phyloP scores from a whole-genome alignment of 2,329 filamentous ascomycete genomes.

The Trichophyton benhamiae region DNA sequence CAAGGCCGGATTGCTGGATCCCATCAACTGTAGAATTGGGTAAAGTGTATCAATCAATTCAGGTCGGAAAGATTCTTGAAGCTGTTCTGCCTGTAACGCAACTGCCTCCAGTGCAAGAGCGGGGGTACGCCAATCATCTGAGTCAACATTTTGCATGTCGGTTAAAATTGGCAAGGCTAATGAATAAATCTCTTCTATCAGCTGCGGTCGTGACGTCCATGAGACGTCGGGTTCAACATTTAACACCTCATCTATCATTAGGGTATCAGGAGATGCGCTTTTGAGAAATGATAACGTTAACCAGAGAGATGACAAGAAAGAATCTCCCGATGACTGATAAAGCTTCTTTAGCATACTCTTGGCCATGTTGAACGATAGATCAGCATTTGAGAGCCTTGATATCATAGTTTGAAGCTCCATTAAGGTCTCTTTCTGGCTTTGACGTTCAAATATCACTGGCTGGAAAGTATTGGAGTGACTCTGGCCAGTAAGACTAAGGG shows the following conservation, averaged over 20 bases:
- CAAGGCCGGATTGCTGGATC: conserved; percentile 54
- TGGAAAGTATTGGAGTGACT: conserved; percentile 36
- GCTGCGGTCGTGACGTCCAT: conserved; percentile 16
- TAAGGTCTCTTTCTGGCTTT: conserved; percentile 56
- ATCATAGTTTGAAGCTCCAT: conserved; percentile 48
- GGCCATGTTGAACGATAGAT: conserved; percentile 41
- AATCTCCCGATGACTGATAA: conserved; percentile 45
- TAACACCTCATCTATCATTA: conserved; percentile 55
- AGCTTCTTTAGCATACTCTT: conserved; percentile 53
- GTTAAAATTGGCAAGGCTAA: conserved; percentile 30
- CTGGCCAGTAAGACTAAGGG: conserved; percentile 20
- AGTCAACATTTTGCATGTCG: conserved; percentile 26
- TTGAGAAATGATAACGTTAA: conserved; percentile 61
- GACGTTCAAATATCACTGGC: conserved; percentile 50
- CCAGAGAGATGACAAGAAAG: conserved; percentile 65
- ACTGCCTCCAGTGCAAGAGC: conserved; percentile 72
- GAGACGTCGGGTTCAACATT: conserved; percentile 35
- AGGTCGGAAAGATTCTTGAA: conserved; percentile 57
- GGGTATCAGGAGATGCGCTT: conserved; percentile 39
- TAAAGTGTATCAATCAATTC: conserved; percentile 89
- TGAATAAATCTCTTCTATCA: conserved; percentile 36
- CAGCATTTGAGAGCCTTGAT: conserved; percentile 41
- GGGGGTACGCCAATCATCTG: conserved; percentile 57
- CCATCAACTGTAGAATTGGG: conserved; percentile 77
- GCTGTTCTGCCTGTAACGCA: conserved; percentile 58